These are phyloP conservation scores for Gymnopilus junonius DNA, from an alignment of 768 basidiomycete genomes.

Conservation along the genomic window DNA sequence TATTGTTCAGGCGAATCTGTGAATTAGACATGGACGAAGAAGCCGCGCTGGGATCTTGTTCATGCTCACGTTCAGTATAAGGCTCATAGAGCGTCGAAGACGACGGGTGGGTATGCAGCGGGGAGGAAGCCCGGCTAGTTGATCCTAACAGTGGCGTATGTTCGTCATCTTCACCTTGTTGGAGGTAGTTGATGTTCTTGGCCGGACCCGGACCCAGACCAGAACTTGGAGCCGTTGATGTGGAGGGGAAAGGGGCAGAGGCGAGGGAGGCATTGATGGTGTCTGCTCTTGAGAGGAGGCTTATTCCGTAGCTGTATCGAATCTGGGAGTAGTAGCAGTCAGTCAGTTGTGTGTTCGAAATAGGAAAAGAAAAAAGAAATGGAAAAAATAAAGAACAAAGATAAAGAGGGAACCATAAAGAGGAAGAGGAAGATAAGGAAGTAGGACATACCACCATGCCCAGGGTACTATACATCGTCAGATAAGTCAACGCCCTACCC, in stretches of 20 bases:
- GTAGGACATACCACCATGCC: slow-evolving; percentile 87
- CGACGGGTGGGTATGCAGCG: slow-evolving; percentile 18
- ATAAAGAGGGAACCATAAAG: too few relatives aligned
- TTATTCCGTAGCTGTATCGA: slow-evolving; percentile 94
- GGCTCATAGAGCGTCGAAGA: slow-evolving; percentile 13
- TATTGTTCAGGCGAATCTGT: not conserved
- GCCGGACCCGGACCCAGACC: too few relatives aligned
- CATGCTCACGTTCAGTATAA: not conserved
- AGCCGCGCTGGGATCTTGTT: slow-evolving; percentile 8
- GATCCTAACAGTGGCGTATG: slow-evolving; percentile 41
- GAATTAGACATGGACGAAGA: not conserved
- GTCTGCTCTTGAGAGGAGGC: slow-evolving; percentile 76
- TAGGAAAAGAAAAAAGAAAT: not conserved
- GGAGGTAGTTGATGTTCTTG: too few relatives aligned
- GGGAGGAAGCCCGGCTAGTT: not conserved
- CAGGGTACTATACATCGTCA: slow-evolving; percentile 91
- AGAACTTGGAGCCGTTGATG: too few relatives aligned
- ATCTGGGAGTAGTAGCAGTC: too few relatives aligned
- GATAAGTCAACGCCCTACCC: slow-evolving; percentile 86
- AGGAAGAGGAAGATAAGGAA: not conserved
- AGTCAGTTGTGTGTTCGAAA: not conserved
- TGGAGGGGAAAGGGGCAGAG: not conserved
- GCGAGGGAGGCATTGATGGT: slow-evolving; percentile 28
- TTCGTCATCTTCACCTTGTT: slow-evolving; percentile 33
- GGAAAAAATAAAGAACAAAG: not conserved